Conservation (phyloP, 2,329 filamentous ascomycete species). For the Fusarium transvaalense region DNA sequence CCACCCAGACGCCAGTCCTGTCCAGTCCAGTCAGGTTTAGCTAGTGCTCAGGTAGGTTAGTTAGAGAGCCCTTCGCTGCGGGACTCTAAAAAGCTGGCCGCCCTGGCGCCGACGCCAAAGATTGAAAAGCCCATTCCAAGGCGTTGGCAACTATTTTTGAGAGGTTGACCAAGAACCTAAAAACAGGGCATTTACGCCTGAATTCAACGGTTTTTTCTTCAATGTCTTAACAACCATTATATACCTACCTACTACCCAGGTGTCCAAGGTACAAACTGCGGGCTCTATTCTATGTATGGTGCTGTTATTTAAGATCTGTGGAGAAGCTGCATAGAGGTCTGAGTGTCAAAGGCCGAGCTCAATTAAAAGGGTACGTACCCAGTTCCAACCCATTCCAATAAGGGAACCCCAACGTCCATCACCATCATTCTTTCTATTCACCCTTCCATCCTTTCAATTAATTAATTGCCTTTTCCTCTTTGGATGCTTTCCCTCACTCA, state of each 20-base stretch:
- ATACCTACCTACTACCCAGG: not conserved
- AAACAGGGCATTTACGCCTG: slow-evolving; percentile 6
- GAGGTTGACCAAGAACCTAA: not conserved
- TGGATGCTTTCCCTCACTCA: slow-evolving; percentile 17
- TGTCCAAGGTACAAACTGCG: too few relatives aligned
- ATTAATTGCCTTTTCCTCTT: slow-evolving; percentile 26
- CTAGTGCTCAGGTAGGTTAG: slow-evolving; percentile 1
- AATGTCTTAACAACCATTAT: not conserved
- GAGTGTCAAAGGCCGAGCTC: slow-evolving; percentile 17
- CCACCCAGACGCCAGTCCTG: slow-evolving; percentile 13
- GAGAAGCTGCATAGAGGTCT: slow-evolving; percentile 30
- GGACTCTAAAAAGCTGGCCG: slow-evolving; percentile 2
- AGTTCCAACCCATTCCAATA: slow-evolving; percentile 18
- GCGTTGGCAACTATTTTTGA: not conserved
- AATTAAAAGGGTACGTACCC: slow-evolving; percentile 42
- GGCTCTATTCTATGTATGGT: not conserved
- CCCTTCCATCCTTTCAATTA: slow-evolving; percentile 10
- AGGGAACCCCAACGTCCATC: slow-evolving; percentile 34
- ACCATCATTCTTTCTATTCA: slow-evolving; percentile 28
- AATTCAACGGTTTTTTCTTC: slow-evolving; percentile 1
- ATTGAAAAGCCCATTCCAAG: slow-evolving; percentile 25
- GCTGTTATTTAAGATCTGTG: slow-evolving; percentile 5
- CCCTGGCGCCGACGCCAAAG: slow-evolving; percentile 7
- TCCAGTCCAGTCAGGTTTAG: slow-evolving; percentile 9
- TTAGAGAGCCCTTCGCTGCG: not conserved